These are phyloP conservation scores for Schwanniomyces sp. DNA, from an alignment of 805 yeast species.

Conservation along the genomic window DNA sequence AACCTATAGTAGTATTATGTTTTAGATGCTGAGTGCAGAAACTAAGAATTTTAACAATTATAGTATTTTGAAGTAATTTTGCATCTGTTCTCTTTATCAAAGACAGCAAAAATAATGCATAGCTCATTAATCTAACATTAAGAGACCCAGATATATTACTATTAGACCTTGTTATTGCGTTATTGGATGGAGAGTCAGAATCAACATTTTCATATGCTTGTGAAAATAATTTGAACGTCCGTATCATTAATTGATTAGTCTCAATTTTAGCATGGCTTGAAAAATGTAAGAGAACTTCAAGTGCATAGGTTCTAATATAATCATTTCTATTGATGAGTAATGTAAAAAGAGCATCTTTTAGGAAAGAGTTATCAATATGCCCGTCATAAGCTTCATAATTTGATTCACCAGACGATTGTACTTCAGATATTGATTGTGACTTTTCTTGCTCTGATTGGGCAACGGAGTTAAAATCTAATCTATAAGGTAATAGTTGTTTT, in stretches of 20 bases:
- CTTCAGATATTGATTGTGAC: conserved; percentile 6
- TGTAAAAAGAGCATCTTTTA: conserved; percentile 28
- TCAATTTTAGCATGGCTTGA: conserved; percentile 31
- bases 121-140: conserved; percentile 26
- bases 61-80: conserved; percentile 35
- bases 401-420: conserved; percentile 5
- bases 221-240: conserved; percentile 28
- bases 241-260: conserved; percentile 33
- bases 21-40: conserved; percentile 46
- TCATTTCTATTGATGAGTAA: conserved; percentile 32
- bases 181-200: conserved; percentile 6
- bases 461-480: conserved; percentile 29
- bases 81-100: conserved; percentile 36
- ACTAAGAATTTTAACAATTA: conserved; percentile 41
- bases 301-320: conserved; percentile 35
- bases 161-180: conserved; percentile 5
- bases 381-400: conserved; percentile 4
- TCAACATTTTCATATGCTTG: conserved; percentile 23
- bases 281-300: conserved; percentile 29
- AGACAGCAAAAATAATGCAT: conserved; percentile 35
- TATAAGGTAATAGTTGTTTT: conserved; percentile 33
- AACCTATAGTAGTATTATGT: conserved; percentile 23
- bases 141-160: conserved; percentile 19
- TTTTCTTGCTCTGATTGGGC: conserved; percentile 8
- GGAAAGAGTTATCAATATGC: conserved; percentile 16